Conservation (phyloP, 2,329 filamentous ascomycete genomes). For the Microascus cirrosus region DNA sequence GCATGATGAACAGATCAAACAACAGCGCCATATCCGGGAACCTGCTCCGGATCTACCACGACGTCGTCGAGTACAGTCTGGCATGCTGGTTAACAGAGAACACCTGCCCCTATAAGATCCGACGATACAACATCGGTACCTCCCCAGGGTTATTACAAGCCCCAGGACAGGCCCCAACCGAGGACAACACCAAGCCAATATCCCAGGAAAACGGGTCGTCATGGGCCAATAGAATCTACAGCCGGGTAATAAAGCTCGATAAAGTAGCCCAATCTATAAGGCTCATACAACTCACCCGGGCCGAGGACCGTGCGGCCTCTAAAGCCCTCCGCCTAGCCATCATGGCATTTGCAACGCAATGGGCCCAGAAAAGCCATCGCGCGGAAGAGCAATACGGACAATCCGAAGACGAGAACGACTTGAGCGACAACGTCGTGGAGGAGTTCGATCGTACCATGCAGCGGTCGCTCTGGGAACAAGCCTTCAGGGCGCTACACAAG, state of each 20-base stretch:
- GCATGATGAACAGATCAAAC: slow-evolving; percentile 17
- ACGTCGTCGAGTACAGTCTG: slow-evolving; percentile 39
- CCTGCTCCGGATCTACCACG: slow-evolving; percentile 38
- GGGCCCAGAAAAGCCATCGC: slow-evolving; percentile 26
- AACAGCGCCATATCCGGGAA: slow-evolving; percentile 26
- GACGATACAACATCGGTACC: not conserved
- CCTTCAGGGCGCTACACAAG: slow-evolving; percentile 21
- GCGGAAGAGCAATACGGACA: slow-evolving; percentile 10
- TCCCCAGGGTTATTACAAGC: not conserved
- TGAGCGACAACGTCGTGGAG: slow-evolving; percentile 14
- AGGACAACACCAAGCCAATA: slow-evolving; percentile 19
- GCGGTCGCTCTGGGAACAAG: slow-evolving; percentile 25
- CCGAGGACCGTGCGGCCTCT: slow-evolving; percentile 29
- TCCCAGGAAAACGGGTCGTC: not conserved
- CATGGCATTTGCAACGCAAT: slow-evolving; percentile 41
- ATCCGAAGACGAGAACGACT: not conserved
- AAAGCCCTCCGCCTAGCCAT: slow-evolving; percentile 35
- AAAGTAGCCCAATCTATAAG: slow-evolving; percentile 25
- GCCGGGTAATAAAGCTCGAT: slow-evolving; percentile 35
- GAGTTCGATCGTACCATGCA: slow-evolving; percentile 26
- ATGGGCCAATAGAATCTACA: slow-evolving; percentile 38
- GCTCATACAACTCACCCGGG: slow-evolving; percentile 24
- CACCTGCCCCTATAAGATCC: slow-evolving; percentile 34
- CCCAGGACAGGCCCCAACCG: slow-evolving; percentile 13
- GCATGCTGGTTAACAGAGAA: slow-evolving; percentile 42